Conservation (phyloP, 345 rosid genomes). For the Eucalyptus erythrocorys region DNA sequence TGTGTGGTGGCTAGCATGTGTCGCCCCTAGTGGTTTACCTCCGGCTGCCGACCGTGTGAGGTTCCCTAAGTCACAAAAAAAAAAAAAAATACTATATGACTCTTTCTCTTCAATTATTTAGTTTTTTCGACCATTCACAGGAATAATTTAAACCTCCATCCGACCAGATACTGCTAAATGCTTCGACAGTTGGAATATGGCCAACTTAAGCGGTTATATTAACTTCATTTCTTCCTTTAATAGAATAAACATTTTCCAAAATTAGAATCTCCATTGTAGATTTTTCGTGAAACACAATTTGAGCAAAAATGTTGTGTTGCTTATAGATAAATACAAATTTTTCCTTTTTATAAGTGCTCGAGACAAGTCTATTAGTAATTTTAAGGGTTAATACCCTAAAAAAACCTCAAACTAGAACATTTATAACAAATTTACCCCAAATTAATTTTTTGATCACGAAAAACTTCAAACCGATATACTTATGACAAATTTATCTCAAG, state of each 20-base stretch:
- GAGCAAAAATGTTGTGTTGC: background rate
- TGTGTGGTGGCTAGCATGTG: too few species aligned
- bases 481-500: too few species aligned
- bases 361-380: background rate
- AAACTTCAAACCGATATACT: too few species aligned
- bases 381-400: background rate
- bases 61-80: too few species aligned
- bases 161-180: background rate
- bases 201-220: background rate
- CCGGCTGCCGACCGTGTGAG: too few species aligned
- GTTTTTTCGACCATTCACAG: background rate
- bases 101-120: background rate
- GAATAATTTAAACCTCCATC: background rate
- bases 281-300: background rate
- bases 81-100: background rate
- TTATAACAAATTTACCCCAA: too few species aligned
- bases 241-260: background rate
- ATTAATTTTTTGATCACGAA: too few species aligned
- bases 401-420: too few species aligned
- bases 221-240: background rate
- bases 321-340: background rate
- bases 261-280: background rate
- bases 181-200: background rate
- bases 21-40: too few species aligned
- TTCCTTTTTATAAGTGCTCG: background rate